phyloP scores from a whole-genome alignment of 768 basidiomycete genomes.

The Amanita pseudoporphyria region DNA sequence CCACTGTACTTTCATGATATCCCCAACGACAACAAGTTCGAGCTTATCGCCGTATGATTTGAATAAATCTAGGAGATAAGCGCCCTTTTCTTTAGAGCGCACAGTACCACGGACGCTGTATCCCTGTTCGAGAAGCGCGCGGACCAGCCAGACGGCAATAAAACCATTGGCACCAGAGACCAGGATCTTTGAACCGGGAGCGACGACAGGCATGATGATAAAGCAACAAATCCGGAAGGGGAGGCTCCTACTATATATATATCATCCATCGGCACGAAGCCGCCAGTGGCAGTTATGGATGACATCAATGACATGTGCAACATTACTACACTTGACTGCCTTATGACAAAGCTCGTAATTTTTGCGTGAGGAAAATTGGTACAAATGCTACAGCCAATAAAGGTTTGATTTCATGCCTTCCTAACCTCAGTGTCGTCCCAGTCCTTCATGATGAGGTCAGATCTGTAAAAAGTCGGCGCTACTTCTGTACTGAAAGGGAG shows the following conservation, averaged over 20 bases:
- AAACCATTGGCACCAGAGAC: constrained; percentile 54
- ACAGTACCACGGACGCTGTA: constrained; percentile 61
- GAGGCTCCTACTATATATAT: too few species aligned
- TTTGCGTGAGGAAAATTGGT: too few species aligned
- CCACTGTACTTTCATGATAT: constrained; percentile 37
- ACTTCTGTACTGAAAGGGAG: constrained; percentile 11
- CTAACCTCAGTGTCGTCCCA: constrained; percentile 13
- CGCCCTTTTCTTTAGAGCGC: constrained; percentile 47
- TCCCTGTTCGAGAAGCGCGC: constrained; percentile 46
- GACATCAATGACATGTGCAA: too few species aligned
- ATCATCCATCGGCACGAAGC: too few species aligned
- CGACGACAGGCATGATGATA: constrained; percentile 18
- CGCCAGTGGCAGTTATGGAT: too few species aligned
- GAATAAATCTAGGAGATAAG: constrained; percentile 45
- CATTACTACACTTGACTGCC: too few species aligned
- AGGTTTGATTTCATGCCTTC: constrained; percentile 10
- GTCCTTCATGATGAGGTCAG: constrained; percentile 13
- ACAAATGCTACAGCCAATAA: not conserved
- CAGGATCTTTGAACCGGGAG: constrained; percentile 28
- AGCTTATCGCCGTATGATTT: constrained; percentile 44
- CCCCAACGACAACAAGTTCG: constrained; percentile 60
- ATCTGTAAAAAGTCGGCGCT: constrained; percentile 9
- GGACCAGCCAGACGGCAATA: constrained; percentile 50
- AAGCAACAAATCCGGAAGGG: too few species aligned
- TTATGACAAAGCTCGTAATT: too few species aligned